Evolutionary conservation across 2,329 filamentous ascomycete species (phyloP), one percentile per base, ranked within the genome.

Genomic region (Chalaropsis ovoidea): DNA sequence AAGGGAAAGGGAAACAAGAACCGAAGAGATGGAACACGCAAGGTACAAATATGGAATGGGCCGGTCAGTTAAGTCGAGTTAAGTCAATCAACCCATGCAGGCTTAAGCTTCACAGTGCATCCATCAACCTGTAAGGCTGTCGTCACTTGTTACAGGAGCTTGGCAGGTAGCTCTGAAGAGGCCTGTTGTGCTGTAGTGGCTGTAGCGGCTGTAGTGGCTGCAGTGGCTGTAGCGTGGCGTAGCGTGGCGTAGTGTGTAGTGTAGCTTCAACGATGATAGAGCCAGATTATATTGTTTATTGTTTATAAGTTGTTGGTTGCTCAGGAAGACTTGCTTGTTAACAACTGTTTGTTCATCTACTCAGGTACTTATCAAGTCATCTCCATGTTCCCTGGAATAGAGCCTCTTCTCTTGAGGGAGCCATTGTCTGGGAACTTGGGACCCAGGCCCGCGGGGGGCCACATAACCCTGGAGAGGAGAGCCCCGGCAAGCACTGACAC

Each of bases 71-170:
- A 24, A 52, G 27, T 58, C 52, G 35, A 17, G 2, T 19, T 5
- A 56, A 49, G 45, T 22, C 42, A 45, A 17, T 8, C 45, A 49
- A 49, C 1, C 10, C 47, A 52, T 39, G 43, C 43, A 58, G 24
- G 52, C 52, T 58, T 58, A 58, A 58, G 52, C 52, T 58, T 35
- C 5, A 27, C 31, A 58, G 13, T 35, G 27, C n/a, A 31, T 35
- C 52, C 27, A 5, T 58, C 52, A 58, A 35, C 8, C 27, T 52
- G 47, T 22, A 52, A 19, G 47, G 19, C 7, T 24, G 22, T 52
- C 15, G 47, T 52, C 47, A 13, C 47, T 52, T n/a, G 45, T 52
- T 52, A 13, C 24, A 52, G 10, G 19, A 24, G 24, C 47, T 27
- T 52, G 47, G 8, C 19, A 52, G 47, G 19, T 24, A 31, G 31